Conservation (phyloP, 2,329 filamentous ascomycete genomes). For the Xylariaceae sp. region DNA sequence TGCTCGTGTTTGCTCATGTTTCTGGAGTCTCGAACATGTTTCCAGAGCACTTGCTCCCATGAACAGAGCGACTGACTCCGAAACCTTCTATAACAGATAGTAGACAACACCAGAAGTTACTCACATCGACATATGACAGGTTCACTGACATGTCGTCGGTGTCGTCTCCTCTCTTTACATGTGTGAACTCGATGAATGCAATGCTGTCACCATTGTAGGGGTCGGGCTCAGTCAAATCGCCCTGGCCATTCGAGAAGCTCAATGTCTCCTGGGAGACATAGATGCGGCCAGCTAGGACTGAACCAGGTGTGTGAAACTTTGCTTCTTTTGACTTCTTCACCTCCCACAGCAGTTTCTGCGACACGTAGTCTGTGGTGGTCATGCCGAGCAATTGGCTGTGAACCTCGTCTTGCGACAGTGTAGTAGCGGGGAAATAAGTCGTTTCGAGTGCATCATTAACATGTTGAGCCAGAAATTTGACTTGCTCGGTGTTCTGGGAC, state of each 20-base stretch:
- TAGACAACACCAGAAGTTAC: too few relatives aligned
- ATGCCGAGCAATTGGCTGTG: too few relatives aligned
- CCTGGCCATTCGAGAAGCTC: conserved; percentile 5
- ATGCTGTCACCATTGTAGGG: conserved; percentile 12
- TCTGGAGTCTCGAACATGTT: too few relatives aligned
- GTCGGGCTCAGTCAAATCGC: conserved; percentile 10
- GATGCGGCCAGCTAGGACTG: conserved; percentile 11
- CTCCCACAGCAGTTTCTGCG: conserved; percentile 1
- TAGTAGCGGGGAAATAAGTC: not conserved
- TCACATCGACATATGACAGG: conserved; percentile 46
- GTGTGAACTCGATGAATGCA: conserved; percentile 14
- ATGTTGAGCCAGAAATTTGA: too few relatives aligned
- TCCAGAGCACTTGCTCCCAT: too few relatives aligned
- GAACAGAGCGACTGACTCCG: too few relatives aligned
- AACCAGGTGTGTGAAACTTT: conserved; percentile 12
- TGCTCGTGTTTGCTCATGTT: too few relatives aligned
- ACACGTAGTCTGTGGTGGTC: too few relatives aligned
- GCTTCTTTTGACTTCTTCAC: not conserved
- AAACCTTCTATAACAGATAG: too few relatives aligned
- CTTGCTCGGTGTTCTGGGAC: too few relatives aligned
- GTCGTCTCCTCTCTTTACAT: conserved; percentile 12
- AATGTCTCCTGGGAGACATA: conserved; percentile 11
- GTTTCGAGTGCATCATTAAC: too few relatives aligned
- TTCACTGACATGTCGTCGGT: conserved; percentile 38
- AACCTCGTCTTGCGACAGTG: too few relatives aligned